Evolutionary conservation across 2,329 filamentous ascomycete species (phyloP).

Genomic region (Stenocarpella maydis): DNA sequence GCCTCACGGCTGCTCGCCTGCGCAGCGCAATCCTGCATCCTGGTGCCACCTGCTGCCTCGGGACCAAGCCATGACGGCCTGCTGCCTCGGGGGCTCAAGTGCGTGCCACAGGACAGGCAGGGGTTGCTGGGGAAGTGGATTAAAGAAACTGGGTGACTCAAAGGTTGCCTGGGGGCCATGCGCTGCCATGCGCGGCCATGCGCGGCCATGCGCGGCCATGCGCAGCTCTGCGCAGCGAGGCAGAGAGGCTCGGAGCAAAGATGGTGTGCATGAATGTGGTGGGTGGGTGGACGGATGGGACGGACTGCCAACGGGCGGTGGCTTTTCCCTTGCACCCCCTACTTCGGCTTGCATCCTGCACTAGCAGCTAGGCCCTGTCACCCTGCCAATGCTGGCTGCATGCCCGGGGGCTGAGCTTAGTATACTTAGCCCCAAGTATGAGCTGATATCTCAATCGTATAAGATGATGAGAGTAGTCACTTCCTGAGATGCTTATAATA

Average conservation of each 20-base stretch:
- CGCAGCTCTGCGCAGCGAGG: conserved; percentile 23
- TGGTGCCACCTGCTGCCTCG: not conserved
- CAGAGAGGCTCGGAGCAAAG: conserved; percentile 24
- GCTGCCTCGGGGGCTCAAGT: conserved; percentile 29
- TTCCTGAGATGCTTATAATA: not conserved
- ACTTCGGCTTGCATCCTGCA: conserved; percentile 7
- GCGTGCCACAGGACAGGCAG: conserved; percentile 17
- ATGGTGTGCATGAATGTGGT: conserved; percentile 8
- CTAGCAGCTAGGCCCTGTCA: conserved; percentile 8
- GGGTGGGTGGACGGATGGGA: not conserved
- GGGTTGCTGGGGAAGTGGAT: not conserved
- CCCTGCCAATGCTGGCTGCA: not conserved
- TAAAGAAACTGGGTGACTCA: conserved; percentile 23
- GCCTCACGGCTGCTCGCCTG: conserved; percentile 23
- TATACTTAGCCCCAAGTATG: not conserved
- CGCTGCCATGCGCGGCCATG: too few species aligned
- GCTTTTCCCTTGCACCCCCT: conserved; percentile 25
- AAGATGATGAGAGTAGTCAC: too few species aligned
- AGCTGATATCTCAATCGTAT: not conserved
- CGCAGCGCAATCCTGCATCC: not conserved
- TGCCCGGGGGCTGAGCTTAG: conserved; percentile 1
- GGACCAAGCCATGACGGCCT: conserved; percentile 24
- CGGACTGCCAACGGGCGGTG: conserved; percentile 17
- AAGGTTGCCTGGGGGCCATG: conserved; percentile 28
- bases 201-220: too few species aligned